A percentile compares a stretch with the other conserved stretches of the same genome.
Evolutionary conservation across 73 alveolate species (phyloP).

Genomic region (Uronychia binucleata): DNA sequence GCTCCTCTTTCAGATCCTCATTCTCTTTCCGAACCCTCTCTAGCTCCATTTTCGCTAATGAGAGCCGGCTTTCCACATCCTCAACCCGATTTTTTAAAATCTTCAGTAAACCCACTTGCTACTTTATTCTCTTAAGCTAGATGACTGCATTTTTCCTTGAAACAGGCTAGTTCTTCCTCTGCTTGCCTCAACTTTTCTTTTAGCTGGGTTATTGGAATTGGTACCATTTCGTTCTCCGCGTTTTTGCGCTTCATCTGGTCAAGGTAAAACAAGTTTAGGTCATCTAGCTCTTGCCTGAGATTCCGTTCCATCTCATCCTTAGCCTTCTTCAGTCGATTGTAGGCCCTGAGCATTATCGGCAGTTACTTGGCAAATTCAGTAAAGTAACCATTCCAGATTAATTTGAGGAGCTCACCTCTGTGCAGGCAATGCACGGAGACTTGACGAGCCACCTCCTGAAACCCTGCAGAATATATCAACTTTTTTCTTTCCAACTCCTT

Average conservation of each 20-base stretch:
- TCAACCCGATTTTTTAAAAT: not conserved
- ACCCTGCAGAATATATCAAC: slow-evolving; percentile 50
- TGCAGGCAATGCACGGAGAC: slow-evolving; percentile 49
- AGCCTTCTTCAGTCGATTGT: not conserved
- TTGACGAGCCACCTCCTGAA: slow-evolving; percentile 53
- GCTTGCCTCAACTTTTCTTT: not conserved
- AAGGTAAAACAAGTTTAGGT: slow-evolving; percentile 10
- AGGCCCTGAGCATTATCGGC: not conserved
- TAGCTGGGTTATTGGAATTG: not conserved
- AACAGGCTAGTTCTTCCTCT: not conserved
- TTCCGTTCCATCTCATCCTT: slow-evolving; percentile 15
- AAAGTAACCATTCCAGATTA: slow-evolving; percentile 46
- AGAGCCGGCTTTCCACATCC: not conserved
- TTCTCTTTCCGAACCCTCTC: not conserved
- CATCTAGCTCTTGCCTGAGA: slow-evolving; percentile 17
- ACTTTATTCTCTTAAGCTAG: not conserved
- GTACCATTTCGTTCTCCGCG: slow-evolving; percentile 3
- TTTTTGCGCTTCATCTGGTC: slow-evolving; percentile 15
- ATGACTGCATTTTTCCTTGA: not conserved
- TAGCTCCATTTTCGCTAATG: not conserved
- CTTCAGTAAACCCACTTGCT: not conserved
- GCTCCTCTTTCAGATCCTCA: not conserved
- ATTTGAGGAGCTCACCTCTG: slow-evolving; percentile 54
- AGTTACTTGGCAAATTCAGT: slow-evolving; percentile 4
- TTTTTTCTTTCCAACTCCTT: not conserved